Conservation (phyloP, 192 early-diverging fungal genomes). For the Powellomyces hirtus region DNA sequence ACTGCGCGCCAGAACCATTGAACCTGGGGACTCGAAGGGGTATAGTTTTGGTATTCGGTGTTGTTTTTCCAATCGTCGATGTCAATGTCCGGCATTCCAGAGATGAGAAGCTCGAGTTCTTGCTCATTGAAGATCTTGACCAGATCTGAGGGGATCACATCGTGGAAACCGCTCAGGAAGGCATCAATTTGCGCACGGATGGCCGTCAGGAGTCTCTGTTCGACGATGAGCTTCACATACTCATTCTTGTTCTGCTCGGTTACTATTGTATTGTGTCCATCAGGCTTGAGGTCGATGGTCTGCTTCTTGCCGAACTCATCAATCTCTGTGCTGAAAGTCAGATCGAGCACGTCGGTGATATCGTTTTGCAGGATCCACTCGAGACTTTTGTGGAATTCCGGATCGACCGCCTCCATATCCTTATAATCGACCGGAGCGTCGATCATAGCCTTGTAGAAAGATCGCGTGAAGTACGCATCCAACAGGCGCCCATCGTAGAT, state of each 20-base stretch:
- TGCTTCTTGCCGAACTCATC: conserved; percentile 89
- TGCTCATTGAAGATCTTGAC: conserved; percentile 99
- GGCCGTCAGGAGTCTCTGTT: conserved; percentile 85
- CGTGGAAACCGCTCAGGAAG: conserved; percentile 94
- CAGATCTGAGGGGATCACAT: conserved; percentile 87
- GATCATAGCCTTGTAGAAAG: conserved; percentile 98
- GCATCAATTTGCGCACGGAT: conserved; percentile 94
- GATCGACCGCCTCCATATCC: conserved; percentile 97
- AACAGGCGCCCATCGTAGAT: conserved; percentile 93
- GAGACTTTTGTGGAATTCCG: conserved; percentile 93
- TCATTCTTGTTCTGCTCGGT: conserved; percentile 97
- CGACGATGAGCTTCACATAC: conserved; percentile 90
- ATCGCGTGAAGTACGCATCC: conserved; percentile 96
- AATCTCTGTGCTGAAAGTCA: conserved; percentile 91
- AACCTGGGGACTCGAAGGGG: conserved; percentile 79
- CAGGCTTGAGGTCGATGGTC: conserved; percentile 82
- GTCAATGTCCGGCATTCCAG: conserved; percentile 97
- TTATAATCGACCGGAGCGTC: conserved; percentile 90
- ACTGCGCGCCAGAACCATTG: conserved; percentile 99
- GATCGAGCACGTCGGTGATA: conserved; percentile 90
- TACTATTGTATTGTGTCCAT: conserved; percentile 84
- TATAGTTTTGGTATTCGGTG: conserved; percentile 93
- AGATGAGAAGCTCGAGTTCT: conserved; percentile 96
- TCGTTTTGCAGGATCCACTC: conserved; percentile 98
- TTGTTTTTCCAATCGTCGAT: conserved; percentile 99